Evolutionary conservation across 352 stramenopile genomes (phyloP).

Genomic region (Phytophthora pistaciae): DNA sequence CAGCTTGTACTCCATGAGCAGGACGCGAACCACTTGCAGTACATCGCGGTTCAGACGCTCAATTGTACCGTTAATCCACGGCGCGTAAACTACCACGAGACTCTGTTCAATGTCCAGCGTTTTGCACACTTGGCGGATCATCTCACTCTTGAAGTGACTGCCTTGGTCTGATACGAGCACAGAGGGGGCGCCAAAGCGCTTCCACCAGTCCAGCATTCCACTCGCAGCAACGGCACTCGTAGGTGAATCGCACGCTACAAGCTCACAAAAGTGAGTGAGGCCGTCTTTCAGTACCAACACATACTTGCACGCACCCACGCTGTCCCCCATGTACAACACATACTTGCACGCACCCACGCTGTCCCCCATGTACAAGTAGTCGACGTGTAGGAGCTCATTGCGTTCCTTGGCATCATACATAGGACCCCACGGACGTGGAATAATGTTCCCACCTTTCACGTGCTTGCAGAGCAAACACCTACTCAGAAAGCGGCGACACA

Average conservation of each 20-base stretch:
- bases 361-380: conserved; percentile 17
- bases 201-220: conserved; percentile 20
- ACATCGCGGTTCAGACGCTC: conserved; percentile 29
- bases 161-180: conserved; percentile 18
- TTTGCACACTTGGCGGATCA: conserved; percentile 6
- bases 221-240: conserved; percentile 7
- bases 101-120: not conserved
- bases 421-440: not conserved
- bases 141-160: conserved; percentile 16
- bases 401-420: not conserved
- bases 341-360: not conserved
- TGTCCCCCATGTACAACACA: no score
- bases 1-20: conserved; percentile 21
- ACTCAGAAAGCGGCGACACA: not conserved
- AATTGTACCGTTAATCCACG: conserved; percentile 27
- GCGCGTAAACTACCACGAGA: conserved; percentile 12
- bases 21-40: conserved; percentile 13
- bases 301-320: no score
- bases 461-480: conserved; percentile 24
- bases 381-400: conserved; percentile 16
- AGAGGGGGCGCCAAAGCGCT: conserved; percentile 19
- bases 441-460: conserved; percentile 13
- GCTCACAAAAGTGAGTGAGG: conserved; percentile 13
- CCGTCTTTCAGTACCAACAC: conserved; percentile 20
- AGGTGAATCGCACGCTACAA: conserved; percentile 11